Conservation (phyloP, 805 yeast species). For the Saccharomycopsis sp. region DNA sequence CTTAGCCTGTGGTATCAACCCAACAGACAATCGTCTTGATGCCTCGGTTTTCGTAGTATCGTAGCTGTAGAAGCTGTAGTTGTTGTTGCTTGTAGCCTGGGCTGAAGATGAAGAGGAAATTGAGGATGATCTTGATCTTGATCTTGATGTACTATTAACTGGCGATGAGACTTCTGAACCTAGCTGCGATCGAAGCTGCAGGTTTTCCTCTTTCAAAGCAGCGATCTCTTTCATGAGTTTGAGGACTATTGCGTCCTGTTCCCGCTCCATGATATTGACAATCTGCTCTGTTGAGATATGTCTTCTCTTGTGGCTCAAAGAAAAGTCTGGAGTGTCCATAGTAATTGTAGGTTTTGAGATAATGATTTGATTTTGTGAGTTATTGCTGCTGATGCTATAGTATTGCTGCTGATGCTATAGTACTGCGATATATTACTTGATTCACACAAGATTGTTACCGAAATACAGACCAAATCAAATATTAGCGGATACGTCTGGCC, state of each 20-base stretch:
- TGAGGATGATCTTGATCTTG: neutral
- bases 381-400: no score
- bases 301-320: constrained; percentile 10
- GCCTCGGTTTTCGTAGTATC: neutral
- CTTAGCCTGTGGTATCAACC: neutral
- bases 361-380: no score
- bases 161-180: neutral
- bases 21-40: neutral
- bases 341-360: neutral
- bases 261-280: constrained; percentile 59
- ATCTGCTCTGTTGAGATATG: constrained; percentile 39
- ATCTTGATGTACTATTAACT: neutral
- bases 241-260: constrained; percentile 69
- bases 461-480: no score
- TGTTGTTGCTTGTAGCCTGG: neutral
- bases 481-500: no score
- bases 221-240: constrained; percentile 58
- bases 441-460: no score
- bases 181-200: constrained; percentile 31
- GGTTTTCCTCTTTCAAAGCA: constrained; percentile 46
- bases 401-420: no score
- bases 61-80: neutral
- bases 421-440: no score
- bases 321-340: no score
- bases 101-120: neutral